Evolutionary conservation across 164 flowering plant genomes (phyloP), one percentile per base, ranked within the genome.

Genomic region (Tetrastigma voinierianum): DNA sequence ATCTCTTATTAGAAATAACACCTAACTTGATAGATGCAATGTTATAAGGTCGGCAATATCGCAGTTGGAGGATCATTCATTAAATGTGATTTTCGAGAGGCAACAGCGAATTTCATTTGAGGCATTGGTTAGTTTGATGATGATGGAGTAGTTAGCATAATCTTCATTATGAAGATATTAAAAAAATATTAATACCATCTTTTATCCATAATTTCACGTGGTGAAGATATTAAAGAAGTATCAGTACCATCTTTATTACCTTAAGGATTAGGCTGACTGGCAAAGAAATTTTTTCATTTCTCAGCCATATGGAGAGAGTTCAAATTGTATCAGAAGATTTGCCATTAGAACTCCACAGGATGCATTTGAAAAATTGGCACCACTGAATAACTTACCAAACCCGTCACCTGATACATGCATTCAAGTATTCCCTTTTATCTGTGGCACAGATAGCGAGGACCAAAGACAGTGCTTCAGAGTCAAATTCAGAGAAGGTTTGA

Each of bases 261-360:
- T 5, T 20, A 45, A n/a, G 53, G 18, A 9, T 3, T 49, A 43
- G 55, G 58, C 67, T 70, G 47, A 67, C 53, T 61, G 6, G 61
- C 12, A 14, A 12, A n/a, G n/a, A n/a, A n/a, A n/a, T n/a, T 46
- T 45, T 53, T 64, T 48, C 44, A 19, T 67, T 44, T 57, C 65
- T 47, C 76, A 95, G 99, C 89, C 89, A 62, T 86, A 82, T 71
- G 99, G 90, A n/a, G 96, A 90, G 77, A n/a, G 74, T 90, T 66
- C 91, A 86, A 74, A 84, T 95, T 53, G 85, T 92, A 64, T 74
- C 86, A 70, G 99, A 95, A 85, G 98, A 92, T 81, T 44, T 76
- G 18, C 97, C 99, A 51, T 60, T 86, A 46, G 95, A 79, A 82
- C 88, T 8, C 99, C 99, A 18, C 70, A 78, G 52, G 96, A 92